A percentile compares a stretch with the other conserved stretches of the same genome.
These are phyloP conservation scores for Physocladia obscura DNA, from an alignment of 192 early-diverging fungal genomes.

Conservation along the genomic window DNA sequence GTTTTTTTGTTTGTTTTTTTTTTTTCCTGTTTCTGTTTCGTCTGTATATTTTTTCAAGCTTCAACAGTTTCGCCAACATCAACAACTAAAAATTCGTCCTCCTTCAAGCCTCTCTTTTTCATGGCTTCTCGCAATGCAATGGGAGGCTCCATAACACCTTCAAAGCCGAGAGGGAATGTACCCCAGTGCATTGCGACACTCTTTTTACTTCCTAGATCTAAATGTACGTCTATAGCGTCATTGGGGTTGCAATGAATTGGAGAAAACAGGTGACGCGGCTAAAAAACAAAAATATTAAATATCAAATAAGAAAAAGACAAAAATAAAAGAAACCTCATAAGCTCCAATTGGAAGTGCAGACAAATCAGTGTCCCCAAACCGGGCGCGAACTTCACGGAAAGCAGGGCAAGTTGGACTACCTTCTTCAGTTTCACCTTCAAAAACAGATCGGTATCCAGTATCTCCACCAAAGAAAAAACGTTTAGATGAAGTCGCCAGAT, in stretches of 20 bases:
- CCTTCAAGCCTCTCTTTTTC: constrained; percentile 37
- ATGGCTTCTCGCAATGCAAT: constrained; percentile 55
- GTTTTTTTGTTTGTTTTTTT: too few relatives aligned
- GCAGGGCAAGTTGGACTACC: constrained; percentile 71
- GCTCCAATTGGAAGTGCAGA: constrained; percentile 84
- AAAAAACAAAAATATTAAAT: too few relatives aligned
- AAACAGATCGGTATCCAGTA: constrained; percentile 75
- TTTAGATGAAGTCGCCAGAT: constrained; percentile 41
- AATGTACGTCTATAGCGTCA: constrained; percentile 76
- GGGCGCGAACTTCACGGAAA: constrained; percentile 78
- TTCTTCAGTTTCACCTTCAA: constrained; percentile 33
- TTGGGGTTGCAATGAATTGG: constrained; percentile 76
- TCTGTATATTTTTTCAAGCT: too few relatives aligned
- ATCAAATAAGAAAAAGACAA: too few relatives aligned
- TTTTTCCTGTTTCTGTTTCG: too few relatives aligned
- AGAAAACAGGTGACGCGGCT: constrained; percentile 72
- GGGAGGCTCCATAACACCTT: constrained; percentile 70
- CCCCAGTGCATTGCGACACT: constrained; percentile 80
- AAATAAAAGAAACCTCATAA: too few relatives aligned
- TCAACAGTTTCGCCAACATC: constrained; percentile 25
- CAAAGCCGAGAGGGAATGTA: constrained; percentile 74
- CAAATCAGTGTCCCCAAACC: constrained; percentile 70
- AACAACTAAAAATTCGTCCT: constrained; percentile 3
- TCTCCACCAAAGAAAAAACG: constrained; percentile 73
- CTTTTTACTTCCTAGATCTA: constrained; percentile 4